Evolutionary conservation across 2,329 filamentous ascomycete genomes (phyloP).

Genomic region (Ascocoryne sarcoides): DNA sequence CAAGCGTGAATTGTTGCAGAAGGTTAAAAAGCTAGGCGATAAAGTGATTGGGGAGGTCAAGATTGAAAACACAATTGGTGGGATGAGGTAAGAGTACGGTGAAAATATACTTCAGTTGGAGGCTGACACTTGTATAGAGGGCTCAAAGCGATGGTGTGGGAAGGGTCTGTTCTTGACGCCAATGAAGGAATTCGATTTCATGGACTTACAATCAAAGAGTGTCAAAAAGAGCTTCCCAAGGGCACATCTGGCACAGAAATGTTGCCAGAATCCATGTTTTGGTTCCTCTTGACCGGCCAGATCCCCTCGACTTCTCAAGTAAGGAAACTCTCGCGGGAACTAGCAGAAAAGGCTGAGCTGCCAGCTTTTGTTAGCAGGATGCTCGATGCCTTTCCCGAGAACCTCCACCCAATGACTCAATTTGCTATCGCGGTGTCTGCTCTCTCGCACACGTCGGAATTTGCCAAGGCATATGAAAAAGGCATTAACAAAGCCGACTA

Average conservation of each 20-base stretch:
- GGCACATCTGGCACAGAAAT: constrained; percentile 89
- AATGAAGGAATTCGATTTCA: constrained; percentile 98
- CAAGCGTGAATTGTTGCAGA: constrained; percentile 88
- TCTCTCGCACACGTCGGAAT: constrained; percentile 90
- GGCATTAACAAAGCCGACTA: constrained; percentile 93
- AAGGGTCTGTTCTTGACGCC: constrained; percentile 91
- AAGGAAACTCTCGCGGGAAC: constrained; percentile 71
- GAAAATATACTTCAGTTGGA: neutral
- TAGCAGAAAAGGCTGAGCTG: constrained; percentile 77
- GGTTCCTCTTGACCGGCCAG: constrained; percentile 89
- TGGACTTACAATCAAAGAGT: constrained; percentile 95
- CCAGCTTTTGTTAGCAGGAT: constrained; percentile 78
- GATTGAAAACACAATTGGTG: constrained; percentile 87
- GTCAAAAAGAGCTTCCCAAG: constrained; percentile 88
- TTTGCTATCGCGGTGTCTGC: constrained; percentile 91
- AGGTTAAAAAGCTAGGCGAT: constrained; percentile 76
- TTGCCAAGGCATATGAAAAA: constrained; percentile 85
- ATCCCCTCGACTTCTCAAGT: constrained; percentile 78
- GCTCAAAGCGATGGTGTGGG: constrained; percentile 97
- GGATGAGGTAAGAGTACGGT: constrained; percentile 59
- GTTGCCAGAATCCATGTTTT: constrained; percentile 99
- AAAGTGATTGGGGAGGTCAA: constrained; percentile 88
- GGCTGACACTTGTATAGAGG: constrained; percentile 41
- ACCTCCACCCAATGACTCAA: constrained; percentile 97
- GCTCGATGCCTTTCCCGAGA: constrained; percentile 79